Evolutionary conservation across 495 filamentous ascomycete genomes (phyloP).

Genomic region (Thozetella sp.): DNA sequence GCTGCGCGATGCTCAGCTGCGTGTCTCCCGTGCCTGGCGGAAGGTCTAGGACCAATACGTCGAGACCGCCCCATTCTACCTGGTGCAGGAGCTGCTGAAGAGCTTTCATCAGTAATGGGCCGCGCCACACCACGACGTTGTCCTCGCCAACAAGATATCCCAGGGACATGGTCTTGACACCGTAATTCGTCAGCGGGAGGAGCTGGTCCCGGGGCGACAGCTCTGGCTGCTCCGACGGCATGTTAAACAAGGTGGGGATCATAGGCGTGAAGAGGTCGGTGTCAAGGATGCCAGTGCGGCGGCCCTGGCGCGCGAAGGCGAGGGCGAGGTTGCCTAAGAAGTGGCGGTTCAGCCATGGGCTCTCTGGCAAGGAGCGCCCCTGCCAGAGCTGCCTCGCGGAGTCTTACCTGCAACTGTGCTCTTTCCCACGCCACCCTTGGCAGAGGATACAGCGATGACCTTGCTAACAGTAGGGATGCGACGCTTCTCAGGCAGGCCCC

Average conservation of each 20-base stretch:
- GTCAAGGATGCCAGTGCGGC: constrained; percentile 85
- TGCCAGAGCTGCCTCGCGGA: not conserved
- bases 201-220: constrained; percentile 75
- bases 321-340: constrained; percentile 80
- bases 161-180: constrained; percentile 97
- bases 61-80: constrained; percentile 84
- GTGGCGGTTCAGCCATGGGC: not conserved
- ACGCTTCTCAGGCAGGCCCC: constrained; percentile 80
- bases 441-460: constrained; percentile 89
- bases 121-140: constrained; percentile 91
- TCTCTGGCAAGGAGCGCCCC: too few species aligned
- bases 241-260: constrained; percentile 85
- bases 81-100: constrained; percentile 93
- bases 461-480: constrained; percentile 81
- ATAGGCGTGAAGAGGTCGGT: constrained; percentile 96
- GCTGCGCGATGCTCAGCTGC: constrained; percentile 91
- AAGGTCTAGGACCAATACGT: constrained; percentile 87
- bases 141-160: constrained; percentile 84
- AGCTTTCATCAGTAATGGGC: constrained; percentile 97
- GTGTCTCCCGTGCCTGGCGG: constrained; percentile 95
- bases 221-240: constrained; percentile 67
- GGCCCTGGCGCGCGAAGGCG: constrained; percentile 77
- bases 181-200: constrained; percentile 90
- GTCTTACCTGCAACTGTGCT: constrained; percentile 80
- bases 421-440: constrained; percentile 97